phyloP scores from a whole-genome alignment of 768 basidiomycete species.

The Calvatia gigantea region DNA sequence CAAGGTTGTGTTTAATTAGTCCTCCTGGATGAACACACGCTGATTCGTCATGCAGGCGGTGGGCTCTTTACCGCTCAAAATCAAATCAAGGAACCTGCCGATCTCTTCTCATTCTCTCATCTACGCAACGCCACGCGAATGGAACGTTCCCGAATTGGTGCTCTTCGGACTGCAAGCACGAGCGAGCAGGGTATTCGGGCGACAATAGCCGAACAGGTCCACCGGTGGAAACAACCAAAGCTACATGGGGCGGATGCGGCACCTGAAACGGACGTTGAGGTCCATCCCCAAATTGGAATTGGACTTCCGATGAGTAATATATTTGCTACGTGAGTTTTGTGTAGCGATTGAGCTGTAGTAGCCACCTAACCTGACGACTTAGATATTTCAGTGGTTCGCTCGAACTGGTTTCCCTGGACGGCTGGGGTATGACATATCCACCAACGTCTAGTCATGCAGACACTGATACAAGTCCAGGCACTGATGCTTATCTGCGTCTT shows the following conservation, averaged over 20 bases:
- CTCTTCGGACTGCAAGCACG: slow-evolving; percentile 58
- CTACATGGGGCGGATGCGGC: slow-evolving; percentile 35
- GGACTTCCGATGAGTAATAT: slow-evolving; percentile 90
- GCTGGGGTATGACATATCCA: slow-evolving; percentile 61
- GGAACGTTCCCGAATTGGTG: slow-evolving; percentile 62
- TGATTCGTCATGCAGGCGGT: slow-evolving; percentile 41
- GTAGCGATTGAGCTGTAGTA: neutral
- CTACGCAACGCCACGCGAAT: slow-evolving; percentile 70
- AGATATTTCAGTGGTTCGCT: slow-evolving; percentile 85
- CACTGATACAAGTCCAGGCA: slow-evolving; percentile 42
- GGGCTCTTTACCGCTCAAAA: slow-evolving; percentile 53
- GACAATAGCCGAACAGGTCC: slow-evolving; percentile 79
- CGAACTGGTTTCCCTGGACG: slow-evolving; percentile 75
- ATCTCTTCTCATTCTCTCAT: slow-evolving; percentile 90
- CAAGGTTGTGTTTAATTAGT: slow-evolving; percentile 51
- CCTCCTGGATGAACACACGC: neutral
- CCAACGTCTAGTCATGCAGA: neutral
- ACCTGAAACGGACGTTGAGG: slow-evolving; percentile 40
- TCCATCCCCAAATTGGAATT: slow-evolving; percentile 70
- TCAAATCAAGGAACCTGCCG: slow-evolving; percentile 57
- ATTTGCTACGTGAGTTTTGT: slow-evolving; percentile 62
- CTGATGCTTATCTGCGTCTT: slow-evolving; percentile 77
- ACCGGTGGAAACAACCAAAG: slow-evolving; percentile 35
- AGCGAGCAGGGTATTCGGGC: slow-evolving; percentile 65
- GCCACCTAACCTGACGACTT: neutral